These are phyloP conservation scores for Lecanicillium sp. DNA, from an alignment of 2,329 filamentous ascomycete species.

Conservation along the genomic window DNA sequence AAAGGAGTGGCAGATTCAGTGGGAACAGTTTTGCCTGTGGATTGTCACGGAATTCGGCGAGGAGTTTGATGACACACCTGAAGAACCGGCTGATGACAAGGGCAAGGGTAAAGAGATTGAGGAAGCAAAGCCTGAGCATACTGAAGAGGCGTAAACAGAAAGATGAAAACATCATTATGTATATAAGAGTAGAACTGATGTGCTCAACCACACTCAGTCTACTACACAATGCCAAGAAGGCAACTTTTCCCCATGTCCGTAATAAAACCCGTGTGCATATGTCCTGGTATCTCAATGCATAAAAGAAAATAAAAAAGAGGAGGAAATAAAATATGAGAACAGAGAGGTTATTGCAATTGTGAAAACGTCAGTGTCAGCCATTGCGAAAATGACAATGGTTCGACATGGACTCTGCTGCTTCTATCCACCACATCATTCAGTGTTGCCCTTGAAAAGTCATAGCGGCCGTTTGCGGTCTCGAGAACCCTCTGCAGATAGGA, in stretches of 20 bases:
- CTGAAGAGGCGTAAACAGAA: neutral
- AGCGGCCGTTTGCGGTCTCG: slow-evolving; percentile 60
- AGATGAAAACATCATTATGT: neutral
- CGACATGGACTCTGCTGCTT: slow-evolving; percentile 30
- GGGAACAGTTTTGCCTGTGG: slow-evolving; percentile 90
- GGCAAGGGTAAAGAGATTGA: slow-evolving; percentile 2
- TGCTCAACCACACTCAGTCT: too few relatives aligned
- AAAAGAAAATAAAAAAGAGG: neutral
- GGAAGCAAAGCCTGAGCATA: slow-evolving; percentile 5
- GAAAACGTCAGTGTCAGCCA: slow-evolving; percentile 36
- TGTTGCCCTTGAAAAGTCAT: slow-evolving; percentile 54
- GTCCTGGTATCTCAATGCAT: too few relatives aligned
- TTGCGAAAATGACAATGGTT: slow-evolving; percentile 41
- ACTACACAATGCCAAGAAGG: too few relatives aligned
- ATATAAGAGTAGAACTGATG: too few relatives aligned
- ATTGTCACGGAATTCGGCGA: slow-evolving; percentile 68
- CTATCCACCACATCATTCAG: slow-evolving; percentile 44
- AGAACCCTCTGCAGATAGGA: slow-evolving; percentile 54
- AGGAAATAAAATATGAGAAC: neutral
- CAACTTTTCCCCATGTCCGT: too few relatives aligned
- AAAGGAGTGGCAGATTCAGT: slow-evolving; percentile 71
- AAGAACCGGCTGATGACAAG: slow-evolving; percentile 9
- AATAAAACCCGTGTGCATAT: too few relatives aligned
- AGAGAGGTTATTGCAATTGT: neutral
- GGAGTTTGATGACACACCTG: slow-evolving; percentile 44